phyloP scores from a whole-genome alignment of 331 rosid species.

The Telfairia occidentalis region DNA sequence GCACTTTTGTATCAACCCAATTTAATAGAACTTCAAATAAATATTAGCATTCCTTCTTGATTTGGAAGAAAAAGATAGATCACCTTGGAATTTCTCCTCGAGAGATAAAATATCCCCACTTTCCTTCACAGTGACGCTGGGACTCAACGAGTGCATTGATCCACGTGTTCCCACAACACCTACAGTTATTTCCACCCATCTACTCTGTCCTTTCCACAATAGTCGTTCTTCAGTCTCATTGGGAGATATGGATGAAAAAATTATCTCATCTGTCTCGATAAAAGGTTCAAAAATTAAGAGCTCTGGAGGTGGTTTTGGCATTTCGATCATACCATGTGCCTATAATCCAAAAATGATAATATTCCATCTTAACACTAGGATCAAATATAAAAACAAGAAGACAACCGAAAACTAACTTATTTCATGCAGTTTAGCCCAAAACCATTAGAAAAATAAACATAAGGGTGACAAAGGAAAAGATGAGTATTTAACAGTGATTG shows the following conservation, averaged over 20 bases:
- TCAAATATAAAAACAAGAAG: neutral
- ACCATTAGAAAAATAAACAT: neutral
- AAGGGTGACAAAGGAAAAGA: neutral
- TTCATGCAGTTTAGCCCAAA: neutral
- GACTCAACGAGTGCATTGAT: slow-evolving; percentile 72
- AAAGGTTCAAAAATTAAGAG: slow-evolving; percentile 82
- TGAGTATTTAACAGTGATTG: neutral
- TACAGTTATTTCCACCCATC: slow-evolving; percentile 98
- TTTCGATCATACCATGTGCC: slow-evolving; percentile 80
- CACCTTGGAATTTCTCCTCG: slow-evolving; percentile 98
- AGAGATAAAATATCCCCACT: slow-evolving; percentile 83
- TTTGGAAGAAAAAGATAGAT: neutral
- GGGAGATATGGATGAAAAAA: slow-evolving; percentile 36
- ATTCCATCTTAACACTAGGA: slow-evolving; percentile 3
- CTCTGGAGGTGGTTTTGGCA: slow-evolving; percentile 86
- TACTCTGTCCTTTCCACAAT: slow-evolving; percentile 68
- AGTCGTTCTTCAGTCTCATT: slow-evolving; percentile 37
- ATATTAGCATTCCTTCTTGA: neutral
- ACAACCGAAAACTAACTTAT: neutral
- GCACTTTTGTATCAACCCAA: neutral
- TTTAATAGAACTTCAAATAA: neutral
- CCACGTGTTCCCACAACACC: slow-evolving; percentile 80
- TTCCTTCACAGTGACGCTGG: slow-evolving; percentile 88
- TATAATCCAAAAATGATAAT: slow-evolving; percentile 19
- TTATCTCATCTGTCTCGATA: slow-evolving; percentile 81